Conservation (phyloP, 2,329 filamentous ascomycete genomes). For the Emydomyces testavorans region DNA sequence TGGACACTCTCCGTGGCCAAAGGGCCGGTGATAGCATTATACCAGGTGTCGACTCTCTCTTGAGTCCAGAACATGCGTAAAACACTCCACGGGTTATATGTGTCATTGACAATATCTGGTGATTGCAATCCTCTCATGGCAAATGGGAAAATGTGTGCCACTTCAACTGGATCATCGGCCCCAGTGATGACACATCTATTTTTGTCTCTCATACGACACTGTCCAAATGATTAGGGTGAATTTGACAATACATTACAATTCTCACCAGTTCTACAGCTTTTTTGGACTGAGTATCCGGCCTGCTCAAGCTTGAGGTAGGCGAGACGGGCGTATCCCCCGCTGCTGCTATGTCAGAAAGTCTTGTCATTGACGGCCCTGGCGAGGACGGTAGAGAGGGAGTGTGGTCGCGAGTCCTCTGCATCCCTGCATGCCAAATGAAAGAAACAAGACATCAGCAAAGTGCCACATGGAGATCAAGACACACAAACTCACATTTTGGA, state of each 20-base stretch:
- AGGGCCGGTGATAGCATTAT: conserved; percentile 4
- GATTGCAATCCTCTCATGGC: conserved; percentile 6
- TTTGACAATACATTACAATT: conserved; percentile 6
- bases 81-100: conserved; percentile 6
- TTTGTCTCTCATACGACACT: conserved; percentile 6
- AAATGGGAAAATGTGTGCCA: conserved; percentile 14
- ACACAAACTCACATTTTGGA: conserved; percentile 4
- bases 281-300: conserved; percentile 1
- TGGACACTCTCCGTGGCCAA: conserved; percentile 8
- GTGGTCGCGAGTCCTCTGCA: conserved; percentile 6
- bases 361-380: conserved; percentile 7
- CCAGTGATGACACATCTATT: conserved; percentile 10
- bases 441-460: conserved; percentile 3
- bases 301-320: conserved; percentile 4
- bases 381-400: conserved; percentile 3
- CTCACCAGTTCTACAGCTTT: conserved; percentile 3
- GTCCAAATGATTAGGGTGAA: not conserved
- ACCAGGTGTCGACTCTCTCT: conserved; percentile 10
- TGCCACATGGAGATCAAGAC: conserved; percentile 1
- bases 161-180: conserved; percentile 8
- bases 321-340: not conserved
- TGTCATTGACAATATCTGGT: not conserved
- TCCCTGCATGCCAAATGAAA: conserved; percentile 2
- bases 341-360: conserved; percentile 3
- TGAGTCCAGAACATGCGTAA: conserved; percentile 12